phyloP scores from a whole-genome alignment of 2,329 filamentous ascomycete genomes.

The Plectosphaerella cucumerina region DNA sequence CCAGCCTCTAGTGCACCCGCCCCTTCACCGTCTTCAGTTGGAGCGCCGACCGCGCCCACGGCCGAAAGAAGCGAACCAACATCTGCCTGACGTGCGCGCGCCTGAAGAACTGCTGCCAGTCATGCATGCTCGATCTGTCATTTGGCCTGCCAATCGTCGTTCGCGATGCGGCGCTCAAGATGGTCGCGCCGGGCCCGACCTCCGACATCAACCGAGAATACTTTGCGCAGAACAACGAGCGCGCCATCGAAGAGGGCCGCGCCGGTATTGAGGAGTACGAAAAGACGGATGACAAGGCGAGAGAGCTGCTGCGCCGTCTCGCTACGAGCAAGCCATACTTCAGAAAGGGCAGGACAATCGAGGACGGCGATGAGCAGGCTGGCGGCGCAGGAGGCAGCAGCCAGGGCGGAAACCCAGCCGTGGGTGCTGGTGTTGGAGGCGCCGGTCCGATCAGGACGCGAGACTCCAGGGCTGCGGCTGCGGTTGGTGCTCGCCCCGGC shows the following conservation, averaged over 20 bases:
- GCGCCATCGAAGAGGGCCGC: conserved; percentile 87
- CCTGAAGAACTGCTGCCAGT: conserved; percentile 98
- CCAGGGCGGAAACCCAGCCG: conserved; percentile 40
- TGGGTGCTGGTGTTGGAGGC: conserved; percentile 55
- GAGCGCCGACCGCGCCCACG: conserved; percentile 83
- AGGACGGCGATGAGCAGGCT: conserved; percentile 39
- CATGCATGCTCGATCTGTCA: conserved; percentile 95
- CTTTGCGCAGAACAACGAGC: conserved; percentile 96
- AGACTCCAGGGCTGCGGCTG: conserved; percentile 51
- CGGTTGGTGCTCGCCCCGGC: conserved; percentile 44
- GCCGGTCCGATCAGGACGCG: conserved; percentile 77
- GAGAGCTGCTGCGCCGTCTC: conserved; percentile 77
- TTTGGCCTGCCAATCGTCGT: conserved; percentile 95
- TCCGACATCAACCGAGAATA: conserved; percentile 95
- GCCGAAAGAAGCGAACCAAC: conserved; percentile 87
- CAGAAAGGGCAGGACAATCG: conserved; percentile 76
- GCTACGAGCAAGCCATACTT: conserved; percentile 95
- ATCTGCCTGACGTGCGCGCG: conserved; percentile 96
- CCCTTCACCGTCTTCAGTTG: conserved; percentile 95
- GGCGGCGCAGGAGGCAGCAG: conserved; percentile 12
- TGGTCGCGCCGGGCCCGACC: conserved; percentile 90
- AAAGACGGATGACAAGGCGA: conserved; percentile 94
- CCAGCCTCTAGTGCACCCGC: conserved; percentile 63
- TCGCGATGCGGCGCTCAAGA: conserved; percentile 92
- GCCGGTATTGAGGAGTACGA: conserved; percentile 86